phyloP scores from a whole-genome alignment of 2,329 filamentous ascomycete species.

The Nemania diffusa region DNA sequence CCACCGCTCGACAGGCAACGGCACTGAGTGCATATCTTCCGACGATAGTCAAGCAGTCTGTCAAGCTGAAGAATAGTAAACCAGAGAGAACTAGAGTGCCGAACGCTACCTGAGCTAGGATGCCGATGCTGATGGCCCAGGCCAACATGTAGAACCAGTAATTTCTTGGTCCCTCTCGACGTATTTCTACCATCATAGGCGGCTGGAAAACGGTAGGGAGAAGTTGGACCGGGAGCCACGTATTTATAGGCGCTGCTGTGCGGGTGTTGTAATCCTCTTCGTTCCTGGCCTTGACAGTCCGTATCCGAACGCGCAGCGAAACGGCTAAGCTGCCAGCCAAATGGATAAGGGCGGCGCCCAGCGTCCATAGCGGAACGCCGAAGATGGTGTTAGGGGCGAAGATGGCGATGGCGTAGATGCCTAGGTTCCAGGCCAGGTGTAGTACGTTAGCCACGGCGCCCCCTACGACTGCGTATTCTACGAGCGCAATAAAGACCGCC shows the following conservation, averaged over 20 bases:
- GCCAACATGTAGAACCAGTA: constrained; percentile 36
- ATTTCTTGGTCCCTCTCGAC: constrained; percentile 20
- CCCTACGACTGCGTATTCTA: constrained; percentile 40
- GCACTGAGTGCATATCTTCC: constrained; percentile 33
- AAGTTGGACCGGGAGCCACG: constrained; percentile 37
- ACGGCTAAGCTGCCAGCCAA: constrained; percentile 33
- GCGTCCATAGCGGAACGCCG: constrained; percentile 44
- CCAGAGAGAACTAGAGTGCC: constrained; percentile 43
- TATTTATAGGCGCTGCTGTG: constrained; percentile 14
- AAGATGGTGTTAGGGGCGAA: constrained; percentile 42
- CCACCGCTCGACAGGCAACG: constrained; percentile 35
- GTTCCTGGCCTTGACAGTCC: constrained; percentile 6
- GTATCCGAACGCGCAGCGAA: constrained; percentile 35
- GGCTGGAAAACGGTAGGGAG: constrained; percentile 39
- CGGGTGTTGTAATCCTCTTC: background rate
- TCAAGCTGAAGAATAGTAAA: constrained; percentile 41
- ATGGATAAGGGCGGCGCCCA: constrained; percentile 41
- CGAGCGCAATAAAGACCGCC: constrained; percentile 22
- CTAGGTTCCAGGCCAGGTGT: constrained; percentile 42
- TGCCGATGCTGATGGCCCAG: constrained; percentile 39
- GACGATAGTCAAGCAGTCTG: constrained; percentile 35
- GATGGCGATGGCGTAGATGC: constrained; percentile 42
- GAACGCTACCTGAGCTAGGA: constrained; percentile 41
- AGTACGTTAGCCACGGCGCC: constrained; percentile 44
- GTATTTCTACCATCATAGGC: constrained; percentile 30